Percentiles rank a stretch among this genome's conserved stretches.
Conservation (phyloP, 495 filamentous ascomycete species). For the Penicillium angulare region DNA sequence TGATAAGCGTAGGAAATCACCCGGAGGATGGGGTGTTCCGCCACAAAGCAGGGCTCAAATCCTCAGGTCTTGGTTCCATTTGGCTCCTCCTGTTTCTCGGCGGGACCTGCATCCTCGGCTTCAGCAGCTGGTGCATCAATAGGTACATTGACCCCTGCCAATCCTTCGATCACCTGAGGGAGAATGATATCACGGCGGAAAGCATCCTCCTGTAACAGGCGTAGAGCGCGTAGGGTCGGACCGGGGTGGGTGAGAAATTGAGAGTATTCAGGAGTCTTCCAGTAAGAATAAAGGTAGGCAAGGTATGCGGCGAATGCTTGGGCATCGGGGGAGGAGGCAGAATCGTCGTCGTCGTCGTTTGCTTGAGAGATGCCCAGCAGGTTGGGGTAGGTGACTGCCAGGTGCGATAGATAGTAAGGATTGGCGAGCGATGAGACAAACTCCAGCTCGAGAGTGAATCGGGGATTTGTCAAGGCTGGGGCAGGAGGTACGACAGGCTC, state of each 20-base stretch:
- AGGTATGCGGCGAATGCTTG: conserved; percentile 78
- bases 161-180: conserved; percentile 63
- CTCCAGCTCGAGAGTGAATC: conserved; percentile 50
- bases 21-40: too few relatives aligned
- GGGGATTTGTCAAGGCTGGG: conserved; percentile 42
- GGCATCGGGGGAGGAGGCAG: conserved; percentile 52
- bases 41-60: too few relatives aligned
- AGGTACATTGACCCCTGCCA: conserved; percentile 58
- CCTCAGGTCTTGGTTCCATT: conserved; percentile 31
- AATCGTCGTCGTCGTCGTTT: conserved; percentile 39
- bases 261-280: conserved; percentile 74
- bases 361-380: conserved; percentile 39
- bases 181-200: conserved; percentile 82
- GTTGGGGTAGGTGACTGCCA: conserved; percentile 62
- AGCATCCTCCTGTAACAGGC: conserved; percentile 76
- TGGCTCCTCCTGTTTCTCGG: conserved; percentile 19
- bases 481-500: conserved; percentile 24
- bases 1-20: too few relatives aligned
- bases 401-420: conserved; percentile 78
- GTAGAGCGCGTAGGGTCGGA: conserved; percentile 76
- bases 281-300: conserved; percentile 78
- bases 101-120: conserved; percentile 27
- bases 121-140: conserved; percentile 19
- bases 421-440: conserved; percentile 87
- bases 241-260: conserved; percentile 81